Evolutionary conservation across 1,139 yeast genomes (phyloP), one percentile per base, ranked within the genome.

Genomic region (Nematodospora anomalae): DNA sequence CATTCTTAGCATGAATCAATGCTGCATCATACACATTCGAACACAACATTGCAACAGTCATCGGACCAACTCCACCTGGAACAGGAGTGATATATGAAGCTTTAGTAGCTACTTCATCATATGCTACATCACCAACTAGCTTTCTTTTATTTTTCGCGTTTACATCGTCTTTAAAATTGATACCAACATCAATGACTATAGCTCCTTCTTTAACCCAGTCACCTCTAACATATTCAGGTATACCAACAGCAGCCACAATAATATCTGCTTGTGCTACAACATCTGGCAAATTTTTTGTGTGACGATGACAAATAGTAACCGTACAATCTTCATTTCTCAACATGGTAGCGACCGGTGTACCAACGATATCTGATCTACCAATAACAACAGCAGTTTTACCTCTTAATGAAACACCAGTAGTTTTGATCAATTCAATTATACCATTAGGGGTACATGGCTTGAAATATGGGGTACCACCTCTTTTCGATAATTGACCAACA

Each of bases 41-140:
- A 45, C 85, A 76, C 44, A 84, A 72, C 89, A 83, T 83, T 30
- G 89, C 90, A 28, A 84, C 92, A 21, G 94, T 84, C 94, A 84
- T 84, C 49, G 94, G 94, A 26, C 94, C 94, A 48, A 84, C 94
- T 49, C 94, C 94, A 58, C 94, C 92, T 25, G 94, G 94, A 35
- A 84, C 94, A 4, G 94, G 94, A 5, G 94, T 83, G 37, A 84
- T 68, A 50, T 70, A 78, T 2, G 82, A 66, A 2, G 88, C 83
- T 46, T 69, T 71, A 36, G 71, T 62, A 38, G 67, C 65, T 37
- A 82, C 84, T 25, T 75, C 62, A 35, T 67, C 79, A 52, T 66
- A 83, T 47, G 83, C 89, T 22, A 81, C 92, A 58, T 84, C 94
- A 46, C 94, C 94, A 12, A 83, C 89, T 51, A 84, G 67, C 53